Percentiles rank a stretch among this genome's conserved stretches.
phyloP scores from a whole-genome alignment of 441 rosid species.

The Hura crepitans region DNA sequence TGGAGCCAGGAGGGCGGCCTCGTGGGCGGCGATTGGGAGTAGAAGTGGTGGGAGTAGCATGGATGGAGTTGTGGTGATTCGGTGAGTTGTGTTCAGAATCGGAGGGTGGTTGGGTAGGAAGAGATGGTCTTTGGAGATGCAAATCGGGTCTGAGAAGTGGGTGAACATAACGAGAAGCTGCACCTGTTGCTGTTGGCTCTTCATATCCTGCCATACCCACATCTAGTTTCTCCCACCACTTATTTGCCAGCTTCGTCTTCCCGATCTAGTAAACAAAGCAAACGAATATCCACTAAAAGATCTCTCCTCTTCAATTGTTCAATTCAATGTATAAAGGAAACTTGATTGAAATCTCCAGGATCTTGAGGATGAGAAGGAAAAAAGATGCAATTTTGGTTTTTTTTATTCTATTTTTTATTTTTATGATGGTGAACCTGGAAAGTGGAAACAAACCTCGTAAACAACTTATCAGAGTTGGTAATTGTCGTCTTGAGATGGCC shows the following conservation, averaged over 20 bases:
- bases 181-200: constrained; percentile 34
- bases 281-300: not conserved
- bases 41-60: constrained; percentile 33
- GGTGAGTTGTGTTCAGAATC: constrained; percentile 37
- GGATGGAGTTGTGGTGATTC: constrained; percentile 32
- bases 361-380: no score
- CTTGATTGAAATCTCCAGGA: no score
- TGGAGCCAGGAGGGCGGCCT: constrained; percentile 75
- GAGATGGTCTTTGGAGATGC: constrained; percentile 21
- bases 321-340: no score
- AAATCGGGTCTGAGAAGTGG: constrained; percentile 43
- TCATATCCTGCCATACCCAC: constrained; percentile 46
- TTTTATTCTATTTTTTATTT: no score
- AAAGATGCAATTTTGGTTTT: no score
- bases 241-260: constrained; percentile 41
- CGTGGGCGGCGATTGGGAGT: constrained; percentile 53
- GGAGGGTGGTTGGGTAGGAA: constrained; percentile 27
- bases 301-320: no score
- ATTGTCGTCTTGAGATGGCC: not conserved
- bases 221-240: constrained; percentile 62
- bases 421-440: not conserved
- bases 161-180: constrained; percentile 45
- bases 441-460: not conserved
- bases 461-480: not conserved
- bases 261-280: not conserved